A percentile compares a stretch with the other conserved stretches of the same genome.
These are phyloP conservation scores for Imleria badia DNA, from an alignment of 768 basidiomycete genomes.

Conservation along the genomic window DNA sequence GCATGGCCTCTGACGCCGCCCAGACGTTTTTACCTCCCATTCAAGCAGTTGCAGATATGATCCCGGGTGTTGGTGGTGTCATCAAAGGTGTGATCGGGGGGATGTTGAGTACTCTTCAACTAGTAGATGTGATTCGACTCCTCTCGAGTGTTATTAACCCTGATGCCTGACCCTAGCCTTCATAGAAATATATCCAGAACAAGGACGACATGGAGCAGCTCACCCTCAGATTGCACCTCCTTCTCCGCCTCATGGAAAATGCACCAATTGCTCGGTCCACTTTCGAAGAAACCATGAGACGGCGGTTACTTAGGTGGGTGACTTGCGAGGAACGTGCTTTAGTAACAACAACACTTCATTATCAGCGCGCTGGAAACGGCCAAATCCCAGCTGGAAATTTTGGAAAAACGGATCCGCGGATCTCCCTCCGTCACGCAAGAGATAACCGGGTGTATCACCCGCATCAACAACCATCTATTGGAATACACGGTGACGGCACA, in stretches of 20 bases:
- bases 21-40: constrained; percentile 4
- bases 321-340: too few relatives aligned
- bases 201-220: constrained; percentile 3
- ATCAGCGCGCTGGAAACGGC: not conserved
- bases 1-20: not conserved
- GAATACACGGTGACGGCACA: constrained; percentile 9
- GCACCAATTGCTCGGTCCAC: not conserved
- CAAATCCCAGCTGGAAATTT: not conserved
- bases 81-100: constrained; percentile 1
- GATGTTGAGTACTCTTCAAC: not conserved
- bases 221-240: not conserved
- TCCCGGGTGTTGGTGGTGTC: not conserved
- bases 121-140: constrained; percentile 1
- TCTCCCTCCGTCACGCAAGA: constrained; percentile 2
- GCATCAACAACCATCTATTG: not conserved
- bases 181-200: constrained; percentile 4
- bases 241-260: not conserved
- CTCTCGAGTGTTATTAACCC: not conserved
- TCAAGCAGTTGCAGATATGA: not conserved
- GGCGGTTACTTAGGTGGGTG: not conserved
- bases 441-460: not conserved
- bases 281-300: not conserved
- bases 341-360: not conserved
- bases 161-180: not conserved
- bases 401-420: not conserved